Evolutionary conservation across 1,284 basidiomycete genomes (phyloP), one percentile per base, ranked within the genome.

Genomic region (Cryptococcus sp.): DNA sequence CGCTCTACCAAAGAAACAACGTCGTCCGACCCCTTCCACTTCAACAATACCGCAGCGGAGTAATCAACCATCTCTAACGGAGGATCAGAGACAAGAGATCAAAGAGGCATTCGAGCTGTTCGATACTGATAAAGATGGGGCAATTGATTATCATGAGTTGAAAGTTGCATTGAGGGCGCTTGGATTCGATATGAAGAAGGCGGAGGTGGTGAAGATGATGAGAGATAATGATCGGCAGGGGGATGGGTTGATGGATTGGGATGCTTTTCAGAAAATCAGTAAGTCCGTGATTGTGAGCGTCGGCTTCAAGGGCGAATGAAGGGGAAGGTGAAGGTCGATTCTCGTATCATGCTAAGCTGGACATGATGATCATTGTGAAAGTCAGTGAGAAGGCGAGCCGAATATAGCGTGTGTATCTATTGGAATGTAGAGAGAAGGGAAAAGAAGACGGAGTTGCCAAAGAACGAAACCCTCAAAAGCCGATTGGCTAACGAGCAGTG

Each of bases 51-150:
- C 18, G 18, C 16, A 18, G 24, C 44, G 4, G 14, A 28, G 25
- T 49, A 39, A 39, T 44, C n/a, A 37, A 25, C 87, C 86, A 55
- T 86, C 90, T 55, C 83, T 98, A 40, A 85, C 87, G 2, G 93
- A 97, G 53, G 93, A 98, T 72, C 93, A 98, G 73, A 88, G 91
- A 64, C 87, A 91, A 68, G 94, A 99, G 77, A 96, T 98, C 63
- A 92, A 92, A 72, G 96, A 99, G 71, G 96, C 96, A 0, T 99
- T 99, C 69, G 93, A 98, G 75, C 84, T 98, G 52, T 99, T 99
- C 70, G 96, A 98, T 77, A 91, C 91, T 31, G 94, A 98, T 81
- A 97, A 97, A 79, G 94, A 98, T 69, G 91, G 91, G n/a, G 85
- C 82, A 48, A 81, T 96, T 56, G 92, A 94, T 77, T 98, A 98